Percentiles rank a stretch among this genome's conserved stretches.
Evolutionary conservation across 2,329 filamentous ascomycete species (phyloP).

Genomic region (Colletotrichum simmondsii): DNA sequence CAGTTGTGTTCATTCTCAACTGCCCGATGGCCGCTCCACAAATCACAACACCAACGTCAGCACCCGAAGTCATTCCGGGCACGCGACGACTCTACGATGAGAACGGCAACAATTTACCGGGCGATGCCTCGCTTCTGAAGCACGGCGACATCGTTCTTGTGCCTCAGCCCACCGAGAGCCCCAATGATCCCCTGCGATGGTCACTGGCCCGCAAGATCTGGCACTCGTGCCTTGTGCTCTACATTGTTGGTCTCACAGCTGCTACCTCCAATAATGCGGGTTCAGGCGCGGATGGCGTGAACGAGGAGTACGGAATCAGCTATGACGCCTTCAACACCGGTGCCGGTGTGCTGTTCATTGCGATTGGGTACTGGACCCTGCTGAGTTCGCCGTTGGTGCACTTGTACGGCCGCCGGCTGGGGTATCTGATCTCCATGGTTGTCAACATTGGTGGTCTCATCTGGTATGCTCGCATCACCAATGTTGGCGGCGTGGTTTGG

Average conservation of each 20-base stretch:
- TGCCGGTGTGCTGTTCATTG: constrained; percentile 66
- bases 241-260: constrained; percentile 64
- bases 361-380: constrained; percentile 66
- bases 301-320: constrained; percentile 60
- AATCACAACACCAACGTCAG: background rate
- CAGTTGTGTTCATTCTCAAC: background rate
- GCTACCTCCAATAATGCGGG: constrained; percentile 67
- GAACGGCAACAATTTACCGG: constrained; percentile 8
- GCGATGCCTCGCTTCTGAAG: constrained; percentile 33
- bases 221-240: constrained; percentile 62
- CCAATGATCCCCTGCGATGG: constrained; percentile 66
- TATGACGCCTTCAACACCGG: constrained; percentile 65
- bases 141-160: constrained; percentile 60
- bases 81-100: constrained; percentile 31
- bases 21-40: constrained; percentile 28
- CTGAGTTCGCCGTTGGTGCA: constrained; percentile 63
- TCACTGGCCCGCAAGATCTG: constrained; percentile 55
- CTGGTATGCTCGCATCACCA: constrained; percentile 61
- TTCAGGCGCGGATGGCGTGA: constrained; percentile 60
- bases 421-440: constrained; percentile 64
- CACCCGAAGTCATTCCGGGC: constrained; percentile 28
- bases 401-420: constrained; percentile 63
- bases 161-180: constrained; percentile 63
- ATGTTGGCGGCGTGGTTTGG: constrained; percentile 59
- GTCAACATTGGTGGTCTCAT: constrained; percentile 61